Base-by-base conservation (phyloP, 1,284 basidiomycete species). In the Leccinum solheimii region DNA sequence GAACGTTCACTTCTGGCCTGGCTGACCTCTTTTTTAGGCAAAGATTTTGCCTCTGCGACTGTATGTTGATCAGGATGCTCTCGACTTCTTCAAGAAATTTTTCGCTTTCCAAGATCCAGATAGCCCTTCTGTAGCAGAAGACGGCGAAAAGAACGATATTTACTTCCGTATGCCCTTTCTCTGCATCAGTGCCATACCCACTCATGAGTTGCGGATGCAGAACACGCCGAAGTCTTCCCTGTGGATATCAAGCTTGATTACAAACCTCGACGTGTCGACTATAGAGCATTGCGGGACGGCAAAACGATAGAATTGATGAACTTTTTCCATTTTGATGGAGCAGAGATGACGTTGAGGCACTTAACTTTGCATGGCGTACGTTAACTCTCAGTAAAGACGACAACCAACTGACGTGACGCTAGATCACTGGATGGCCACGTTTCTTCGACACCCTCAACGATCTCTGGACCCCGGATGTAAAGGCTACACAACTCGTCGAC, bases 291-390 rank as follows among this genome's bases (percentile, higher is more conserved):
- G 55, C 85, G 90, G 16, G 90, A 96, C 68, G 97, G 97, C 13
- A 87, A 85, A 73, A 95, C 95, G 0, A 97, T 97, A 64, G 97
- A 99, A 74, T 78, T 99, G 60, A 98, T 99, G 97, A 99, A 99
- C 75, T 98, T 99, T 75, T 99, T 99, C 88, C 96, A 98, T 76
- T 99, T 99, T 69, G 97, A 99, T 69, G 97, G 94, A 0, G 92
- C 97, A 3, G 97, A 98, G 76, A 98, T 99, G 94, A 97, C 95
- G 0, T 78, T 99, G 56, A 84, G 97, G 56, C 95, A 97, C 72
- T 89, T 98, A 63, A 95, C 93, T 14, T 75, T 98, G 26, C 87
- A 90, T 57, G 97, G 97, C 16, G 94, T 96, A 76, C 72, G 92
- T 82, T 14, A 43, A 10, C 58, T 65, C 56, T 21, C 5, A 55